Conservation (phyloP, 75 land plant genomes). For the Picea sitchensis region DNA sequence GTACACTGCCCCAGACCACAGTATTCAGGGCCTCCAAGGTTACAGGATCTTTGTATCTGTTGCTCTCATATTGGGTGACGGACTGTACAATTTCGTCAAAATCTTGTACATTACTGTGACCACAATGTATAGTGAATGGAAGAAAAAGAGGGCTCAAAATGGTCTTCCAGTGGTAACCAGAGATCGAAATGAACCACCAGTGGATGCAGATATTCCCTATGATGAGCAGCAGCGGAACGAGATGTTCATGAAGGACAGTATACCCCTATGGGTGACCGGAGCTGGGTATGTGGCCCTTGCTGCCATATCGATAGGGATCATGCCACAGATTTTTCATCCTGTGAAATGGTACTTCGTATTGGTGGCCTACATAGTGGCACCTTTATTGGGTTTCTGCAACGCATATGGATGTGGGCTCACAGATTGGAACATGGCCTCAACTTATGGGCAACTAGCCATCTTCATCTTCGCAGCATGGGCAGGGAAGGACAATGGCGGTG, state of each 20-base stretch:
- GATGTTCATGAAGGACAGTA: conserved; percentile 35
- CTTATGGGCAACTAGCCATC: too few relatives aligned
- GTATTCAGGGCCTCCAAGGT: conserved; percentile 59
- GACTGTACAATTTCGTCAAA: conserved; percentile 19
- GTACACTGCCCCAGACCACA: conserved; percentile 31
- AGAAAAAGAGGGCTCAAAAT: not conserved
- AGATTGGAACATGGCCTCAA: too few relatives aligned
- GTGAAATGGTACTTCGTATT: conserved; percentile 37
- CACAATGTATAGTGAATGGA: not conserved
- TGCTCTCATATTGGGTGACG: conserved; percentile 28
- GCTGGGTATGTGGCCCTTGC: conserved; percentile 28
- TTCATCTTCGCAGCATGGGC: too few relatives aligned
- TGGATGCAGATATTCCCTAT: not conserved
- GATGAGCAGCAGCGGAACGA: conserved; percentile 19
- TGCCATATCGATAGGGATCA: conserved; percentile 21
- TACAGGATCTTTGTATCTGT: conserved; percentile 37
- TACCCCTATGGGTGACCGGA: conserved; percentile 33
- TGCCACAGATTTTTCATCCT: conserved; percentile 38
- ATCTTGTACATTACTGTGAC: conserved; percentile 11
- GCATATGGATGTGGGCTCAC: too few relatives aligned
- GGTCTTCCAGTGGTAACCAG: not conserved
- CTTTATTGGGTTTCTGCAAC: too few relatives aligned
- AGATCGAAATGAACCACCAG: not conserved
- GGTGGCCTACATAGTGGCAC: conserved; percentile 28
- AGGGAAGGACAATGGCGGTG: too few relatives aligned